Base-by-base conservation (phyloP, 2,329 filamentous ascomycete genomes). In the Trichoderma guizhouense region DNA sequence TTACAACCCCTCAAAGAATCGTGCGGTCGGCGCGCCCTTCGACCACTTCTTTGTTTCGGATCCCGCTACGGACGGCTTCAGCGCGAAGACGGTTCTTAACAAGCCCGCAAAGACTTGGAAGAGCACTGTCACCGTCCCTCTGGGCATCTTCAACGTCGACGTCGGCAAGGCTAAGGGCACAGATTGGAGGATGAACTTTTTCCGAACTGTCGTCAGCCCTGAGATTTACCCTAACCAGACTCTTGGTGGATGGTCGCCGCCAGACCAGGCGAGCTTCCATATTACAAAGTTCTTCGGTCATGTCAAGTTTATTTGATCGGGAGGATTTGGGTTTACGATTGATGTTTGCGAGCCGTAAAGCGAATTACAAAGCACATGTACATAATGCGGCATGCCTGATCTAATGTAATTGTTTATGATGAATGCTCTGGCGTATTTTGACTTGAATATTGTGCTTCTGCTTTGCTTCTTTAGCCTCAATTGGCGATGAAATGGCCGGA, bases 111-210 rank as follows among this genome's bases (percentile, higher is more conserved):
- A 81, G 67, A 80, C 75, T 11, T 87, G 85, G 85, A 74, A 78
- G 2, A 86, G 84, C 61, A 73, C 78, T 3, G 81, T 81, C 7
- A 76, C 72, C 30, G 83, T 87, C 51, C 85, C 85, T 0, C 77
- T 86, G n/a, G 84, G 80, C 3, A 77, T 86, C 9, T 87, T 86
- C 79, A 86, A 86, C 70, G 83, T 86, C 30, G 83, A 86, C 69
- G 72, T 77, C 4, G 83, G 83, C 53, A 72, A 77, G 73, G 84
- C 83, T 2, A 77, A 79, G 72, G 83, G 83, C 26, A 86, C 84
- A 0, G 68, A 79, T 73, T 87, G 85, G 85, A 80, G 85, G 71
- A 86, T 86, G 84, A 86, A 87, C 76, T 87, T 87, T 74, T 85
- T 87, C 77, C 81, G 85, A 58, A 86, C 84, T 3, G 76, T 85